These are phyloP conservation scores for Hansenula sp. DNA, from an alignment of 1,139 yeast species.

Conservation along the genomic window DNA sequence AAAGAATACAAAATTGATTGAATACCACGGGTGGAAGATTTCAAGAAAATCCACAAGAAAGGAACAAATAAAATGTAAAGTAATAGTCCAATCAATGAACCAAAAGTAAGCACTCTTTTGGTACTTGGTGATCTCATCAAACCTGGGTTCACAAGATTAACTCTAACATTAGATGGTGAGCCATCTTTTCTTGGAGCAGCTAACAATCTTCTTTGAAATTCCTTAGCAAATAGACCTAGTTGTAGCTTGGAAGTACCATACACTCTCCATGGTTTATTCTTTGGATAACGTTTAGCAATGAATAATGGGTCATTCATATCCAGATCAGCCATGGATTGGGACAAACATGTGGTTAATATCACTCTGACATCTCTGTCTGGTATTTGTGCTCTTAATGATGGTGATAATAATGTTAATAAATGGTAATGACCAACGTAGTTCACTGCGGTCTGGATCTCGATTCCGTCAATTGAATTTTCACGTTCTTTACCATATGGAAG, in stretches of 20 bases:
- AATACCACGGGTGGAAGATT: conserved; percentile 73
- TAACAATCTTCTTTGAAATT: conserved; percentile 63
- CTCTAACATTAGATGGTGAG: conserved; percentile 64
- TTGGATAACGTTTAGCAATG: conserved; percentile 58
- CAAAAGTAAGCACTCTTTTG: conserved; percentile 74
- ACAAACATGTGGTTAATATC: conserved; percentile 68
- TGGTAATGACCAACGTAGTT: conserved; percentile 83
- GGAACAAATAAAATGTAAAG: conserved; percentile 73
- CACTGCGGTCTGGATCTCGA: conserved; percentile 79
- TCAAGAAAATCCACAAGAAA: conserved; percentile 74
- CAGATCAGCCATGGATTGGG: conserved; percentile 69
- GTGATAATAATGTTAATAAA: conserved; percentile 70
- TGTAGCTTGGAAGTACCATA: conserved; percentile 81
- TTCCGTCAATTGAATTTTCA: conserved; percentile 70
- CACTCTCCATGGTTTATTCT: conserved; percentile 63
- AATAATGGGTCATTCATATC: conserved; percentile 68
- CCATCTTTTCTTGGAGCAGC: conserved; percentile 42
- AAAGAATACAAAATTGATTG: conserved; percentile 72
- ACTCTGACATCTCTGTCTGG: conserved; percentile 92
- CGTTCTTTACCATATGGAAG: conserved; percentile 64
- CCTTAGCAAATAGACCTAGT: conserved; percentile 68
- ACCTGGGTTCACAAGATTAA: conserved; percentile 89
- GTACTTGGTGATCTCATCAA: conserved; percentile 84
- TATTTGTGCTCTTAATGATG: conserved; percentile 83
- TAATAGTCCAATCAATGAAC: conserved; percentile 66